Evolutionary conservation across 169 alveolate species (phyloP).

Genomic region (Eimeria falciformis): DNA sequence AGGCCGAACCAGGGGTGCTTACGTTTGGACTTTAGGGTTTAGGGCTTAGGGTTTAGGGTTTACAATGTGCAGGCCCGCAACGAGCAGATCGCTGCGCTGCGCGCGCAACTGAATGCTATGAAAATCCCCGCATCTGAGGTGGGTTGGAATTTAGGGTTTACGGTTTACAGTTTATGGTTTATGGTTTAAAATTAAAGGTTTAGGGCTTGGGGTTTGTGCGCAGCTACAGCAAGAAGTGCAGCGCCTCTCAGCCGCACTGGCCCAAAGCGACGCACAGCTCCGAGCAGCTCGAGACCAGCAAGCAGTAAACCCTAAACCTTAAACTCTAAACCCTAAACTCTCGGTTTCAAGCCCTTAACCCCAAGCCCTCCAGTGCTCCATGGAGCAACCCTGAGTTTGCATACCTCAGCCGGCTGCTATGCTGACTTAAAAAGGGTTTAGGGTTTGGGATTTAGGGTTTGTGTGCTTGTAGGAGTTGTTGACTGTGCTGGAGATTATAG

Average conservation of each 20-base stretch:
- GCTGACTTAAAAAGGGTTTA: too few species aligned
- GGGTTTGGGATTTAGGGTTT: too few species aligned
- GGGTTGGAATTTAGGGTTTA: neutral
- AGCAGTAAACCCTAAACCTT: slow-evolving; percentile 27
- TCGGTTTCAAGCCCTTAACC: neutral
- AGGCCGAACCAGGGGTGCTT: neutral
- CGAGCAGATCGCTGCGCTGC: neutral
- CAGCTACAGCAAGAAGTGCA: neutral
- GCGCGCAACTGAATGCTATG: neutral
- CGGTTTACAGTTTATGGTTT: neutral
- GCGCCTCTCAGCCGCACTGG: neutral
- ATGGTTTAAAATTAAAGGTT: neutral
- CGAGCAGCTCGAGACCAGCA: neutral
- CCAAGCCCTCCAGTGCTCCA: neutral
- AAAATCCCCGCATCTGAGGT: neutral
- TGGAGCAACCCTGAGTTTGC: neutral
- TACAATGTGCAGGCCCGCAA: neutral
- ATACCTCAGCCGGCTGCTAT: too few species aligned
- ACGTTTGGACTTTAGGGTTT: neutral
- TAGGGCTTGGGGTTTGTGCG: neutral
- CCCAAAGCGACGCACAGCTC: neutral
- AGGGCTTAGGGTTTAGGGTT: neutral
- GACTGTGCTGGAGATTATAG: neutral
- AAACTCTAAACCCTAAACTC: neutral
- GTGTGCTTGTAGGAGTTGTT: neutral